These are phyloP conservation scores for Axilococcus clingmanii DNA, from an alignment of 139 green algal genomes.

Conservation along the genomic window DNA sequence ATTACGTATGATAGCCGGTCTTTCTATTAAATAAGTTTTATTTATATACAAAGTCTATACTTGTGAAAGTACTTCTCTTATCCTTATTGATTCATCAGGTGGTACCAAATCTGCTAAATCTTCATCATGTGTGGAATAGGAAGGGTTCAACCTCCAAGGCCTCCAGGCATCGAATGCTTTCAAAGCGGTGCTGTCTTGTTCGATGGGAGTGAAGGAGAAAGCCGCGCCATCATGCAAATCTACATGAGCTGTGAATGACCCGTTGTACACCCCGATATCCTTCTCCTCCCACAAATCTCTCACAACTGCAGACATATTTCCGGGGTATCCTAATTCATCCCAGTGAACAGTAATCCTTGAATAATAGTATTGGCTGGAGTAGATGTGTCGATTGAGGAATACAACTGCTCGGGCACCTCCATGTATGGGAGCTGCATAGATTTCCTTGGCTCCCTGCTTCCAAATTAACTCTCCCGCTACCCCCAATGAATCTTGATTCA, in stretches of 20 bases:
- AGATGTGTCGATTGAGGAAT: constrained; percentile 37
- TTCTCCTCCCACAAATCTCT: constrained; percentile 35
- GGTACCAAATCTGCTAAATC: background rate
- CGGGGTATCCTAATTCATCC: constrained; percentile 25
- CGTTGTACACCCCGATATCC: constrained; percentile 26
- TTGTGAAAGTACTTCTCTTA: background rate
- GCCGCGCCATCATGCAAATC: constrained; percentile 13
- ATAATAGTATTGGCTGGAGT: background rate
- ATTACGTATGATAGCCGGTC: constrained; percentile 50
- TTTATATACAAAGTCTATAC: too few relatives aligned
- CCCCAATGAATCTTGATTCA: too few relatives aligned
- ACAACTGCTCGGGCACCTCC: constrained; percentile 33
- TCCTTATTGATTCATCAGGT: background rate
- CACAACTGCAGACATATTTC: constrained; percentile 5
- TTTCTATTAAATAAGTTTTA: too few relatives aligned
- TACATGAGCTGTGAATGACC: constrained; percentile 12
- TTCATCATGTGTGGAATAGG: too few relatives aligned
- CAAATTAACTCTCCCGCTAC: too few relatives aligned
- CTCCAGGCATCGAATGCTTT: too few relatives aligned
- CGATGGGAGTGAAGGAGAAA: constrained; percentile 4
- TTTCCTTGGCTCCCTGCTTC: too few relatives aligned
- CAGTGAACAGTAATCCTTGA: constrained; percentile 16
- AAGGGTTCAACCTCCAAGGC: too few relatives aligned
- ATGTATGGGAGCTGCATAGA: constrained; percentile 31
- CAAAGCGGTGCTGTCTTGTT: too few relatives aligned